Evolutionary conservation across 2,329 filamentous ascomycete species (phyloP), one percentile per base, ranked within the genome.

Genomic region (Fusarium sp.): DNA sequence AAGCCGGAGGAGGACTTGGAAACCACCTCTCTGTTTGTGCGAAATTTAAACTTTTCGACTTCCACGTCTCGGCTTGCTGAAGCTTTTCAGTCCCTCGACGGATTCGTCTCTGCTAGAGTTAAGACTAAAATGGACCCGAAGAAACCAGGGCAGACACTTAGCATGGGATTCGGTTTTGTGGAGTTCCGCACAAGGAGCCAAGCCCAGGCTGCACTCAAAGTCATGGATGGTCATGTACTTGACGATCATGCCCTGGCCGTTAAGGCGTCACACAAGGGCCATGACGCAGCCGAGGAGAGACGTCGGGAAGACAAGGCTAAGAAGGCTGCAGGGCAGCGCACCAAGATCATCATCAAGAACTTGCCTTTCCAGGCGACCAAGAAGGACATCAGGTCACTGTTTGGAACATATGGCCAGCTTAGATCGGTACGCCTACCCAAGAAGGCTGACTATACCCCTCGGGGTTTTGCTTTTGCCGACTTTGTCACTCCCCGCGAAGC

Each of bases 321-420:
- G 87, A 97, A 96, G 83, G 85, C 89, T 57, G 91, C 93, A 30
- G 89, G 89, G 21, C 90, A 91, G 80, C 89, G 91, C 75, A 98
- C 95, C 53, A 98, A 98, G 88, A 93, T 99, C 80, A 92, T 98
- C 83, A 93, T 99, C 86, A 99, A 98, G 87, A 99, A 99, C 86
- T 85, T 99, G 83, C 96, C 96, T 25, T 99, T 99, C 85, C 94
- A 98, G 85, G 93, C 94, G 54, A 93, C 91, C 60, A 98, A 97
- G 86, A 96, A 97, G 82, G 96, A 99, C 81, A 88, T 99, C 66
- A 90, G 94, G 72, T 87, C 92, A 60, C 87, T 98, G 46, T 95
- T 98, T 81, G 91, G 93, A 70, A 91, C 94, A 40, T 98, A 98
- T 83, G 97, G 96, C 50, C 93, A 97, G 81, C 90, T 99, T 72